Base-by-base conservation (phyloP, 2,329 filamentous ascomycete genomes). In the Colletotrichum sp. region DNA sequence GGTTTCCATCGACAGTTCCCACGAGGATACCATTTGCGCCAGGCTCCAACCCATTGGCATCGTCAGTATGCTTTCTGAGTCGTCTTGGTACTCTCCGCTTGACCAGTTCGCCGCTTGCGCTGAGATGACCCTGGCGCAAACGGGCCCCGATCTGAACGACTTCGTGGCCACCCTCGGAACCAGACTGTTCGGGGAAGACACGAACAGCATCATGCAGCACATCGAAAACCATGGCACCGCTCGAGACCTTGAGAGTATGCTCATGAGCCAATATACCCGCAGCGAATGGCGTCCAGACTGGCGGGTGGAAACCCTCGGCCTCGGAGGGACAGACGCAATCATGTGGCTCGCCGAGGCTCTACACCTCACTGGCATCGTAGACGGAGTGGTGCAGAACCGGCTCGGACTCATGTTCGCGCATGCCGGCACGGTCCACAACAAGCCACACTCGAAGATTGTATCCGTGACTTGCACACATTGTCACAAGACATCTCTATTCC, bases 291-390 rank as follows among this genome's bases (percentile, higher is more conserved):
- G 52, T 10, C 18, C 38, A 8, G 15, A 21, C 1, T 56, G 52
- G 52, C n/a, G 21, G 21, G 15, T 26, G 13, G 52, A 56, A 1
- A 8, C 13, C 3, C 52, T 24, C 16, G 52, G 52, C 16, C 21
- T 60, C 6, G 3, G 5, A 36, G 60, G 60, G 3, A 32, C 8
- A 16, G n/a, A 21, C 8, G 60, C 28, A 18, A 12, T n/a, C 12
- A 18, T 16, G 28, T 62, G 60, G 60, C n/a, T 62, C 3, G 60
- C 60, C 1, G 30, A 36, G 2, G 28, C n/a, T 2, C 6, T 62
- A 0, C 2, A 2, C 9, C 28, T 62, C 1, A 26, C 6, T 8
- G 2, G 4, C 0, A 62, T 36, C 2, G 60, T 21, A 4, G 8
- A 16, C 3, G 60, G n/a, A 8, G 6, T 62, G 9, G 6, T 9